Base-by-base conservation (phyloP, 2,329 filamentous ascomycete species). In the Aspergillus proliferans region DNA sequence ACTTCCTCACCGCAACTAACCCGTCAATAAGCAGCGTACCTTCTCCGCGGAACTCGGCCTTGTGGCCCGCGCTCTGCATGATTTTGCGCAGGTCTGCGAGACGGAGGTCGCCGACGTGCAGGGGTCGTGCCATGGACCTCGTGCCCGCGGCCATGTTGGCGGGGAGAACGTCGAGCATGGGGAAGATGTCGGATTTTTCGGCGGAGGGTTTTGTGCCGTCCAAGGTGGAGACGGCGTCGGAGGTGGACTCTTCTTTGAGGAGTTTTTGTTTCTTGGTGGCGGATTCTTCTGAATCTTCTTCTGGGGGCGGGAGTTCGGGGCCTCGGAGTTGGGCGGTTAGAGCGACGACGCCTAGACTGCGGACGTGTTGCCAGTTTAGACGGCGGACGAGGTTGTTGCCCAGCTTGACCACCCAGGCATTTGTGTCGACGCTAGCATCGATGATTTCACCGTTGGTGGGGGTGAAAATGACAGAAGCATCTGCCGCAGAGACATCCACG, bases 391-490 rank as follows among this genome's bases (percentile, higher is more conserved):
- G 81, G 41, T 81, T 76, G 58, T 92, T 88, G 44, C 88, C 90
- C 15, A 98, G 79, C 69, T 91, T 95, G 52, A 98, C 87, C 21
- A 88, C 85, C 93, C 94, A 98, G 3, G 93, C 91, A 65, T 97
- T 96, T 4, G 92, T 97, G 66, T 98, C 93, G 39, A 97, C 92
- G 62, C 91, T 96, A 10, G 92, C 93, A 67, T 98, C 85, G 39
- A 98, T 79, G 12, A 78, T 75, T 30, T 79, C 75, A 21, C 90
- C 90, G n/a, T 88, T 75, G 8, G 74, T 69, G 1, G 93, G 93
- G 0, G 88, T 90, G 64, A 92, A 92, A 4, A 98, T 88, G 54
- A 91, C 84, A 33, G 83, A 78, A 70, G 71, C 40, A 66, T 69
- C 60, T n/a, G 71, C 71, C 28, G 85, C 72, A 24, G 61, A 56